Percentiles rank a stretch among this genome's conserved stretches.
These are phyloP conservation scores for Pyrenula aspistea DNA, from an alignment of 495 filamentous ascomycete species.

Conservation along the genomic window DNA sequence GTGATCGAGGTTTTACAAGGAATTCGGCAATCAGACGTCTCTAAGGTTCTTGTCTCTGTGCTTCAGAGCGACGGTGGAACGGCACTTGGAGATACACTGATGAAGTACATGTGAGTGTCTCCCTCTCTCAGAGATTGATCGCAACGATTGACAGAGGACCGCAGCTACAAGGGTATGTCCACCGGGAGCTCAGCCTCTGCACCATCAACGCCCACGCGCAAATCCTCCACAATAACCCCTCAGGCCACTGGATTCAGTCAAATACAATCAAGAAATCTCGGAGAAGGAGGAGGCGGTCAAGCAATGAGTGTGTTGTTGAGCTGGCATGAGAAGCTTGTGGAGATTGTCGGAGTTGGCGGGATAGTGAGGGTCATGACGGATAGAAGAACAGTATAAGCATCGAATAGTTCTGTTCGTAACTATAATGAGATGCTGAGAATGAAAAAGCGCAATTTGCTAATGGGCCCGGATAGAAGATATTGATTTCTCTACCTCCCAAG, in stretches of 20 bases:
- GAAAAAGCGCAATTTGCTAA: too few relatives aligned
- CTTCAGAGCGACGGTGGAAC: constrained; percentile 57
- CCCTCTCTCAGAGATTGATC: constrained; percentile 3
- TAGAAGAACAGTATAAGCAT: constrained; percentile 76
- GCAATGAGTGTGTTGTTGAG: constrained; percentile 88
- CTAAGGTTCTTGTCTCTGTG: constrained; percentile 64
- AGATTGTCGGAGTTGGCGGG: constrained; percentile 74
- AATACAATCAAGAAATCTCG: constrained; percentile 54
- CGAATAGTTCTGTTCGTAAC: constrained; percentile 65
- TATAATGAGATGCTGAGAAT: too few relatives aligned
- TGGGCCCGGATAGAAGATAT: too few relatives aligned
- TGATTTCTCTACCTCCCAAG: too few relatives aligned
- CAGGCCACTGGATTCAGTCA: constrained; percentile 84
- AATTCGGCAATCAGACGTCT: constrained; percentile 85
- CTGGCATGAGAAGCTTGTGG: constrained; percentile 94
- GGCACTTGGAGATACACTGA: constrained; percentile 32
- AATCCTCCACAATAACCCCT: constrained; percentile 45
- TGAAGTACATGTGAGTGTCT: constrained; percentile 59
- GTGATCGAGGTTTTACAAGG: constrained; percentile 82
- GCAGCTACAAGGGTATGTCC: constrained; percentile 79
- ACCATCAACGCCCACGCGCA: constrained; percentile 30
- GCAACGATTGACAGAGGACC: too few relatives aligned
- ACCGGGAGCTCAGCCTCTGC: constrained; percentile 20
- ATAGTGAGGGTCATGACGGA: constrained; percentile 90
- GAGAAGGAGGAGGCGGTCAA: constrained; percentile 65